Percentiles rank a stretch among this genome's conserved stretches.
Evolutionary conservation across 768 basidiomycete species (phyloP).

Genomic region (Serendipita indica): DNA sequence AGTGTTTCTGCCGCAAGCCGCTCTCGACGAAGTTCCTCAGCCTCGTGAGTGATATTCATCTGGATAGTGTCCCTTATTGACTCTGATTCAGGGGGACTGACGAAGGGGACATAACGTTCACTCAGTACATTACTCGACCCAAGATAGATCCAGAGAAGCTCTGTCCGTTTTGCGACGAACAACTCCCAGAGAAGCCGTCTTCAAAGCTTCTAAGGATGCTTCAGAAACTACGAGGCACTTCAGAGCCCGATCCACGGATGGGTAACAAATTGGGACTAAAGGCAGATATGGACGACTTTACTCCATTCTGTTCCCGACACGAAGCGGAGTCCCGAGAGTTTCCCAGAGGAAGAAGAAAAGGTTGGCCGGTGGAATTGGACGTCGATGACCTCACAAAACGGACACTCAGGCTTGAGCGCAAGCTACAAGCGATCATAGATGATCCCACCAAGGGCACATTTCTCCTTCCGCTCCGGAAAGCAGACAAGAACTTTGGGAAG

Average conservation of each 20-base stretch:
- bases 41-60: neutral
- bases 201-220: constrained; percentile 43
- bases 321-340: constrained; percentile 59
- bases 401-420: constrained; percentile 34
- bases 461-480: constrained; percentile 18
- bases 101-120: neutral
- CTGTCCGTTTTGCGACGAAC: constrained; percentile 71
- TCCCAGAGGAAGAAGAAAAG: constrained; percentile 51
- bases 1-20: too few relatives aligned
- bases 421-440: constrained; percentile 37
- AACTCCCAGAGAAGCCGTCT: constrained; percentile 47
- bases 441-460: constrained; percentile 26
- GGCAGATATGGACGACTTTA: constrained; percentile 37
- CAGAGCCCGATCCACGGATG: constrained; percentile 46
- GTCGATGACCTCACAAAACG: constrained; percentile 42
- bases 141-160: constrained; percentile 46
- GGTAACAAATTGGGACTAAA: constrained; percentile 51
- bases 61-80: neutral
- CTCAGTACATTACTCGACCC: neutral
- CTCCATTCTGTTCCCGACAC: constrained; percentile 62
- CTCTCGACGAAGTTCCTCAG: neutral
- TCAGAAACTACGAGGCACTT: constrained; percentile 35
- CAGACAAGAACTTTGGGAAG: constrained; percentile 14
- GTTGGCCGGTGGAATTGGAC: constrained; percentile 65
- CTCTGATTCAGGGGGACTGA: neutral